phyloP scores from a whole-genome alignment of 2,329 filamentous ascomycete genomes.

The Apiospora aurea region DNA sequence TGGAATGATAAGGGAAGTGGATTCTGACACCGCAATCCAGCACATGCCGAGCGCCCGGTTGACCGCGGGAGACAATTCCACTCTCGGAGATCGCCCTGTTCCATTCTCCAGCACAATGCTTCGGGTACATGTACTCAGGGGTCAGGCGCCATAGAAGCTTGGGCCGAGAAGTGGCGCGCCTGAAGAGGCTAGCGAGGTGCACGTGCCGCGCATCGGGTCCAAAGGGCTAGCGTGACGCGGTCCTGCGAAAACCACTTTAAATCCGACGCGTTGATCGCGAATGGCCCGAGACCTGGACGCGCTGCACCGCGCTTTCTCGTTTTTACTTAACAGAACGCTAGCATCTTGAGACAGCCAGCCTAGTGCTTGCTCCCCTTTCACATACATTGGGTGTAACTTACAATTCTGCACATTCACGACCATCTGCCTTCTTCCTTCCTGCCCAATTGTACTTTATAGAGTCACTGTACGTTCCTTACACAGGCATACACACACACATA shows the following conservation, averaged over 20 bases:
- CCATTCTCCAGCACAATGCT: slow-evolving; percentile 22
- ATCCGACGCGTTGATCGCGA: slow-evolving; percentile 4
- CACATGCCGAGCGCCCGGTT: slow-evolving; percentile 15
- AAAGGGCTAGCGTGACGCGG: slow-evolving; percentile 12
- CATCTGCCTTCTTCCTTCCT: slow-evolving; percentile 4
- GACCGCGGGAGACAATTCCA: background rate
- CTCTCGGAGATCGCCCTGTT: slow-evolving; percentile 32
- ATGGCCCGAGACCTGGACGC: slow-evolving; percentile 11
- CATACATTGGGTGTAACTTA: background rate
- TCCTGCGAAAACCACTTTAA: slow-evolving; percentile 6
- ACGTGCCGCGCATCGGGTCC: background rate
- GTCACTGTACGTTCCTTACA: background rate
- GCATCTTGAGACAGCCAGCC: slow-evolving; percentile 11
- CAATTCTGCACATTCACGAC: background rate
- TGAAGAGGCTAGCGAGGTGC: background rate
- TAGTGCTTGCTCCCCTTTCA: slow-evolving; percentile 12
- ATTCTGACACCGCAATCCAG: background rate
- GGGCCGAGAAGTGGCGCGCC: background rate
- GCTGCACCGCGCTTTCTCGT: background rate
- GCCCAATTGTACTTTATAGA: slow-evolving; percentile 1
- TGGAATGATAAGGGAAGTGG: slow-evolving; percentile 19
- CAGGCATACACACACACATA: background rate
- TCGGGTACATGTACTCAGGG: background rate
- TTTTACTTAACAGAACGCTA: slow-evolving; percentile 13
- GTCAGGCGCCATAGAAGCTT: background rate